These are phyloP conservation scores for Termitomyces bulborhizus DNA, from an alignment of 768 basidiomycete species.

Conservation along the genomic window DNA sequence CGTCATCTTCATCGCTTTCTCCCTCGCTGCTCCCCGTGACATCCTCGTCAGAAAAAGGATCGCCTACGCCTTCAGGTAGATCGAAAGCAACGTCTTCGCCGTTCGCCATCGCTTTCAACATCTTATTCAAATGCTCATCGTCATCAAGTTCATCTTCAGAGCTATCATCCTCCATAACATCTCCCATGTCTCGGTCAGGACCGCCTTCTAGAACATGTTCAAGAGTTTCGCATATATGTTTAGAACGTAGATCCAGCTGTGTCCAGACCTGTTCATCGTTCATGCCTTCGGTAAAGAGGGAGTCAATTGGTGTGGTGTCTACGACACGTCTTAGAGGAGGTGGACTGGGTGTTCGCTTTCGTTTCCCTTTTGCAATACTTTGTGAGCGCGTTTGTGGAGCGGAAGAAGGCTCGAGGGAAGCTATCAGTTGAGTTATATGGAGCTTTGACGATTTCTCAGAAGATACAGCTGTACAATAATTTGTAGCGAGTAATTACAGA, in stretches of 20 bases:
- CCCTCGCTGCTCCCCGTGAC: conserved; percentile 18
- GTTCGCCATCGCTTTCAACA: conserved; percentile 24
- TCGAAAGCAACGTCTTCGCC: conserved; percentile 27
- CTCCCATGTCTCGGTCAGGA: conserved; percentile 20
- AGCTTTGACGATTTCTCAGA: conserved; percentile 62
- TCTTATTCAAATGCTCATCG: conserved; percentile 20
- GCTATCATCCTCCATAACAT: conserved; percentile 21
- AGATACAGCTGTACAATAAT: conserved; percentile 44
- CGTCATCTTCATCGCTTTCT: conserved; percentile 19
- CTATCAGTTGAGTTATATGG: conserved; percentile 59
- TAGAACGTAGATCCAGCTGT: conserved; percentile 80
- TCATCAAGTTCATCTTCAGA: conserved; percentile 25
- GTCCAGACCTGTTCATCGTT: conserved; percentile 89
- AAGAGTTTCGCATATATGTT: conserved; percentile 63
- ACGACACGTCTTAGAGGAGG: conserved; percentile 27
- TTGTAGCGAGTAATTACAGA: conserved; percentile 4
- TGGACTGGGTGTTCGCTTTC: conserved; percentile 34
- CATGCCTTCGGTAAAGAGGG: conserved; percentile 73
- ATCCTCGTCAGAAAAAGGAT: conserved; percentile 13
- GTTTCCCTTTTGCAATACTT: conserved; percentile 32
- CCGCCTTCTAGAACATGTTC: conserved; percentile 54
- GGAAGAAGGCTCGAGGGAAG: conserved; percentile 58
- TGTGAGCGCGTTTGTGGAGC: conserved; percentile 76
- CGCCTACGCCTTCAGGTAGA: conserved; percentile 24
- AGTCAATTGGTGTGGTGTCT: conserved; percentile 64